Conservation (phyloP, 2,329 filamentous ascomycete species). For the Trichophyton schoenleinii region DNA sequence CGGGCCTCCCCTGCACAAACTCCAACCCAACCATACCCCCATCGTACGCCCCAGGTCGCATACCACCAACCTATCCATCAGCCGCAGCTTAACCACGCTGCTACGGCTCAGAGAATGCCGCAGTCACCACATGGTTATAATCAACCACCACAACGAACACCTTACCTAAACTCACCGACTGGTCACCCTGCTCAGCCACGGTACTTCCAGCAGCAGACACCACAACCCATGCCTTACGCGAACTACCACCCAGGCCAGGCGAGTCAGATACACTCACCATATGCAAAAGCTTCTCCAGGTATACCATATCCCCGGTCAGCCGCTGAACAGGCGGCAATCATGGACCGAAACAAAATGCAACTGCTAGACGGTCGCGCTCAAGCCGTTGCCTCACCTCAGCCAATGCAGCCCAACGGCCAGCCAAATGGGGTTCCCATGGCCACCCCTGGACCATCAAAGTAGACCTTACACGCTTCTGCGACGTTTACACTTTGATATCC, state of each 20-base stretch:
- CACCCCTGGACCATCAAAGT: conserved; percentile 4
- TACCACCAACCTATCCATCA: conserved; percentile 14
- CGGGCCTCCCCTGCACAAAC: conserved; percentile 21
- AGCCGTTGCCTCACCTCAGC: conserved; percentile 25
- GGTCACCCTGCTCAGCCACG: conserved; percentile 19
- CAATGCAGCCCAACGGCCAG: conserved; percentile 12
- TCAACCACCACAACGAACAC: conserved; percentile 24
- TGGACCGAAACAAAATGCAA: conserved; percentile 29
- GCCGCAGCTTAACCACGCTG: conserved; percentile 22
- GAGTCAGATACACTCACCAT: conserved; percentile 19
- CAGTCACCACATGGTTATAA: conserved; percentile 15
- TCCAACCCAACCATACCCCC: conserved; percentile 11
- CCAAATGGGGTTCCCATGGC: neutral
- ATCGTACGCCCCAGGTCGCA: conserved; percentile 18
- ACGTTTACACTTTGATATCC: neutral
- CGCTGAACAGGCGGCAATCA: conserved; percentile 29
- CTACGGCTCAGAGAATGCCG: conserved; percentile 23
- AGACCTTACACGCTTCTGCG: neutral
- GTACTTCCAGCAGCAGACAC: conserved; percentile 23
- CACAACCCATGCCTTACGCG: conserved; percentile 17
- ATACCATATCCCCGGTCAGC: conserved; percentile 28
- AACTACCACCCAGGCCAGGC: conserved; percentile 23
- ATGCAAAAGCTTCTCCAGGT: conserved; percentile 24
- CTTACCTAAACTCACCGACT: conserved; percentile 24
- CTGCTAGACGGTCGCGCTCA: conserved; percentile 23